Evolutionary conservation across 768 basidiomycete genomes (phyloP).

Genomic region (Leccinum olivaceopallidum): DNA sequence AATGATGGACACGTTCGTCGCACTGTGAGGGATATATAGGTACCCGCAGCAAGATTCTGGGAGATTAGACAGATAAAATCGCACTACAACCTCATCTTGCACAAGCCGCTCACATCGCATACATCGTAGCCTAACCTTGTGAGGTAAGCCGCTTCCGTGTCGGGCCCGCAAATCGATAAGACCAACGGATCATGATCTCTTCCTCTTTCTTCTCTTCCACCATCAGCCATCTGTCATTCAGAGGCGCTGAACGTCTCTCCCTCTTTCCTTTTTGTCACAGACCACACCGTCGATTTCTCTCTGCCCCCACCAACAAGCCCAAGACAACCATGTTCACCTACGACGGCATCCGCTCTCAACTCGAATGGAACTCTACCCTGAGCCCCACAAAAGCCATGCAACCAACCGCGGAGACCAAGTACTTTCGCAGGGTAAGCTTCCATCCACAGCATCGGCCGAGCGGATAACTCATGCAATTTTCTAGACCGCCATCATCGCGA

Average conservation of each 20-base stretch:
- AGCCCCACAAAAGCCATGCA: conserved; percentile 69
- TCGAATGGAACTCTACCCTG: conserved; percentile 90
- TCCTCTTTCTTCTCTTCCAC: conserved; percentile 13
- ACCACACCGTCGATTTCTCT: conserved; percentile 12
- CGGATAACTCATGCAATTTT: conserved; percentile 9
- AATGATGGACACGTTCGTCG: conserved; percentile 31
- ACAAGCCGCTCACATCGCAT: conserved; percentile 9
- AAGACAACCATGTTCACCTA: conserved; percentile 48
- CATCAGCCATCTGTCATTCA: conserved; percentile 16
- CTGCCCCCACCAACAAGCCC: conserved; percentile 10
- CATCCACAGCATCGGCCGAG: background rate
- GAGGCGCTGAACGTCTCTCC: conserved; percentile 15
- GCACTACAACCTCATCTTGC: background rate
- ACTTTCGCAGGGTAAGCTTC: conserved; percentile 77
- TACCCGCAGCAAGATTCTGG: background rate
- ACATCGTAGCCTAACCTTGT: conserved; percentile 9
- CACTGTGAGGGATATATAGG: background rate
- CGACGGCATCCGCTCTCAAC: conserved; percentile 72
- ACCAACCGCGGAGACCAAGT: conserved; percentile 80
- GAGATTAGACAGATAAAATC: conserved; percentile 15
- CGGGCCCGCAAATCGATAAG: conserved; percentile 20
- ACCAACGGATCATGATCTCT: conserved; percentile 7
- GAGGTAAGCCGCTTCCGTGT: conserved; percentile 22
- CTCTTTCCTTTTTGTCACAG: conserved; percentile 8
- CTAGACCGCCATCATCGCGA: conserved; percentile 97